Conservation (phyloP, 2,329 filamentous ascomycete genomes). For the Penicillium occitanis region DNA sequence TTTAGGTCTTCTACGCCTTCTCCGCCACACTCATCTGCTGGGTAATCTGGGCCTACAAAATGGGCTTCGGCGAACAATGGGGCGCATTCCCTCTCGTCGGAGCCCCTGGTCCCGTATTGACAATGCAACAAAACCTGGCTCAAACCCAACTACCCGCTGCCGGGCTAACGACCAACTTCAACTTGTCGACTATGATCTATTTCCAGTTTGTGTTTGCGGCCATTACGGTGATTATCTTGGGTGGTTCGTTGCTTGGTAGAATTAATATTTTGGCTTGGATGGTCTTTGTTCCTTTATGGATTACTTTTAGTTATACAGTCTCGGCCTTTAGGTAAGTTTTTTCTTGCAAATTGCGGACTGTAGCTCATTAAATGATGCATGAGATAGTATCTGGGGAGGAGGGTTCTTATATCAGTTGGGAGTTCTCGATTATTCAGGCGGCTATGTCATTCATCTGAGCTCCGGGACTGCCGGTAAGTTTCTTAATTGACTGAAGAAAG, state of each 20-base stretch:
- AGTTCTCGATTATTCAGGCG: slow-evolving; percentile 54
- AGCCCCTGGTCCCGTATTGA: slow-evolving; percentile 48
- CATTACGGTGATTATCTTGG: slow-evolving; percentile 51
- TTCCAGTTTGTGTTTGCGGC: slow-evolving; percentile 57
- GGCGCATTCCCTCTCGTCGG: slow-evolving; percentile 46
- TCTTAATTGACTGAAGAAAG: slow-evolving; percentile 29
- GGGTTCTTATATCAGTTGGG: slow-evolving; percentile 49
- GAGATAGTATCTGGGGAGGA: slow-evolving; percentile 45
- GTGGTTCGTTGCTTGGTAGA: slow-evolving; percentile 49
- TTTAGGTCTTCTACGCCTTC: slow-evolving; percentile 50
- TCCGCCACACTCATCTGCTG: slow-evolving; percentile 50
- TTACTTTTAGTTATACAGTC: slow-evolving; percentile 49
- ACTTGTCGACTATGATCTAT: slow-evolving; percentile 53
- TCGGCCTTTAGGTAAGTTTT: slow-evolving; percentile 34
- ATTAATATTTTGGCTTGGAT: slow-evolving; percentile 56
- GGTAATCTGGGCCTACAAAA: slow-evolving; percentile 53
- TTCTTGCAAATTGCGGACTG: neutral
- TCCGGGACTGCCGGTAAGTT: slow-evolving; percentile 50
- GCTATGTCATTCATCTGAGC: slow-evolving; percentile 55
- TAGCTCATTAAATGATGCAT: neutral
- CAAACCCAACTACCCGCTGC: slow-evolving; percentile 48
- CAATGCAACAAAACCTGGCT: slow-evolving; percentile 46
- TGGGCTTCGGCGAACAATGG: slow-evolving; percentile 53
- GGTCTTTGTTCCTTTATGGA: slow-evolving; percentile 54
- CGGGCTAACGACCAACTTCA: slow-evolving; percentile 44